Conservation (phyloP, 495 filamentous ascomycete species). For the Thermothielavioides terrestris region DNA sequence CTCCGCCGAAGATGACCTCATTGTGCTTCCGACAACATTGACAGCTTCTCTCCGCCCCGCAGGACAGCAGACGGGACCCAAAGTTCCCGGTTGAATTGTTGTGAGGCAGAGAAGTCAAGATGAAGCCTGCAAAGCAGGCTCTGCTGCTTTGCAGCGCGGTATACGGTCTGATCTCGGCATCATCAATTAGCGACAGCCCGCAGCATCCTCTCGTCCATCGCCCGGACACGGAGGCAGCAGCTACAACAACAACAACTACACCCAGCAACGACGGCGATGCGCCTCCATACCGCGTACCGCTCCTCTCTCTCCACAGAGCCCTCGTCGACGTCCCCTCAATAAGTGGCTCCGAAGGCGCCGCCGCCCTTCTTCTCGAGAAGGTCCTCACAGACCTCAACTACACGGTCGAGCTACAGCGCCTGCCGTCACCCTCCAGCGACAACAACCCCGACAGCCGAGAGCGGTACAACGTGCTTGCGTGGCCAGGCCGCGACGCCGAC, state of each 20-base stretch:
- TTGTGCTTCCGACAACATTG: neutral
- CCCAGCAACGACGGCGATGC: slow-evolving; percentile 4
- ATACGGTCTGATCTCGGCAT: neutral
- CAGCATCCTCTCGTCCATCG: neutral
- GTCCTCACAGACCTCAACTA: slow-evolving; percentile 47
- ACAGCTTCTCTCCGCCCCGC: too few species aligned
- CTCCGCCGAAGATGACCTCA: slow-evolving; percentile 8
- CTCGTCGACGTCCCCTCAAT: slow-evolving; percentile 72
- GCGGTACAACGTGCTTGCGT: slow-evolving; percentile 69
- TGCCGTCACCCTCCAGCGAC: slow-evolving; percentile 39
- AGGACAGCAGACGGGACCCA: too few species aligned
- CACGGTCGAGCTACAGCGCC: slow-evolving; percentile 53
- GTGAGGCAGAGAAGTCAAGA: neutral
- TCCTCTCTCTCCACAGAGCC: slow-evolving; percentile 70
- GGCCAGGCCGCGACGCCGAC: slow-evolving; percentile 33
- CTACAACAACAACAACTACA: too few species aligned
- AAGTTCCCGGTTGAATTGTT: too few species aligned
- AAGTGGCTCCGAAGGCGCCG: slow-evolving; percentile 59
- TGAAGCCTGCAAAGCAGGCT: slow-evolving; percentile 5
- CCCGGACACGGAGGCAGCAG: too few species aligned
- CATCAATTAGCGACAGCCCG: neutral
- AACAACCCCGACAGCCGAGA: slow-evolving; percentile 34
- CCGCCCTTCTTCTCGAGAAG: slow-evolving; percentile 57
- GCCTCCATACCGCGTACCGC: slow-evolving; percentile 32
- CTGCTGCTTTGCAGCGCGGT: slow-evolving; percentile 12